Conservation (phyloP, 257 asterid species). For the Hygrophila difformis region DNA sequence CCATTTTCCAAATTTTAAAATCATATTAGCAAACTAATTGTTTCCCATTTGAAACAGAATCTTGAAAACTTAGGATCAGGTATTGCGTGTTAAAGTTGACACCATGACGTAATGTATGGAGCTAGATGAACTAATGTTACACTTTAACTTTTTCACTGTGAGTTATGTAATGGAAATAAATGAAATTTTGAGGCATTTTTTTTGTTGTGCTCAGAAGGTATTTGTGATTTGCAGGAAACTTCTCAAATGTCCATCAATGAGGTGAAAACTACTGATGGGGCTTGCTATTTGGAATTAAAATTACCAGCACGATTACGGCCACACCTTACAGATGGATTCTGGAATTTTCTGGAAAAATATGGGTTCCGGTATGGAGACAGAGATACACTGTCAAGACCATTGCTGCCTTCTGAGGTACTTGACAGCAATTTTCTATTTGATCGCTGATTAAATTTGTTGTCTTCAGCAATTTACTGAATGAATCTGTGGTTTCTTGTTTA, state of each 20-base stretch:
- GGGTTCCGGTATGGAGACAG: conserved; percentile 67
- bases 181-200: background rate
- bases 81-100: conserved; percentile 5
- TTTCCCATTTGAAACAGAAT: conserved; percentile 7
- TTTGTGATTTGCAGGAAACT: conserved; percentile 52
- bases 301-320: conserved; percentile 59
- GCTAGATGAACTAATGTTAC: conserved; percentile 1
- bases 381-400: conserved; percentile 47
- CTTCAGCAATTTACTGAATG: background rate
- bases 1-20: background rate
- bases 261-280: conserved; percentile 64
- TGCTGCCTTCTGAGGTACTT: conserved; percentile 88
- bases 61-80: conserved; percentile 9
- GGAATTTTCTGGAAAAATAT: conserved; percentile 74
- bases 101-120: background rate
- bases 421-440: conserved; percentile 5
- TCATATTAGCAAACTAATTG: conserved; percentile 2
- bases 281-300: conserved; percentile 60
- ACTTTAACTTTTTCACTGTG: conserved; percentile 2
- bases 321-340: conserved; percentile 27
- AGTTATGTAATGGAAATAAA: conserved; percentile 5
- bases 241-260: conserved; percentile 54
- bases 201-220: conserved; percentile 11
- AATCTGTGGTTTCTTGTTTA: background rate
- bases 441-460: conserved; percentile 6